Evolutionary conservation across 2,329 filamentous ascomycete species (phyloP).

Genomic region (Didymella pinodella): DNA sequence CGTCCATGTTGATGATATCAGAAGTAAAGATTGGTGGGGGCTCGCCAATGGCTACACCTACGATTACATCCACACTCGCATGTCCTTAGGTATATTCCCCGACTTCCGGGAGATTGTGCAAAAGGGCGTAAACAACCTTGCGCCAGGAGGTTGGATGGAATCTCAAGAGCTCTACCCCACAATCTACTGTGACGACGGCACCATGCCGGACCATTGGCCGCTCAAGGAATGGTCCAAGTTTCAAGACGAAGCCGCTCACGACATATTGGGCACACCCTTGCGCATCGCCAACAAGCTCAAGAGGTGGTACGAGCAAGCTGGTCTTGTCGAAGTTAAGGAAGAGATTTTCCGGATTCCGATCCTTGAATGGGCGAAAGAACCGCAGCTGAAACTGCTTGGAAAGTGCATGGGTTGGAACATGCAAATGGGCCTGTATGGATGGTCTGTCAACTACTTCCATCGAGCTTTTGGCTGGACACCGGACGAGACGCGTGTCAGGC

Average conservation of each 20-base stretch:
- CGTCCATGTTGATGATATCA: constrained; percentile 76
- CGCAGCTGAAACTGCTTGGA: constrained; percentile 58
- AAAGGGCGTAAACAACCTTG: constrained; percentile 61
- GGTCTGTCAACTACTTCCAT: constrained; percentile 55
- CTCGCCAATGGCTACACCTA: constrained; percentile 55
- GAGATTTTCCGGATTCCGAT: constrained; percentile 62
- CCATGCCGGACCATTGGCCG: constrained; percentile 58
- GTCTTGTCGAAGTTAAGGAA: constrained; percentile 65
- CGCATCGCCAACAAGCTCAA: constrained; percentile 63
- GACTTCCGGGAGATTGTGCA: constrained; percentile 65
- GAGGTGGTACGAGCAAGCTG: constrained; percentile 63
- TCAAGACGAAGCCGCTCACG: constrained; percentile 56
- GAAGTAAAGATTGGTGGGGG: constrained; percentile 64
- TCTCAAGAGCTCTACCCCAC: constrained; percentile 55
- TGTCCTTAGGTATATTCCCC: constrained; percentile 65
- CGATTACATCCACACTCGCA: constrained; percentile 67
- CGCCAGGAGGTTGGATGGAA: constrained; percentile 64
- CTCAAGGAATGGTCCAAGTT: constrained; percentile 58
- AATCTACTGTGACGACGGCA: constrained; percentile 62
- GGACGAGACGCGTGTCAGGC: constrained; percentile 55
- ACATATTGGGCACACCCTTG: constrained; percentile 55
- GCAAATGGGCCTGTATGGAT: constrained; percentile 55
- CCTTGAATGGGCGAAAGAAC: constrained; percentile 61
- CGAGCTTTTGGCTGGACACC: constrained; percentile 54
- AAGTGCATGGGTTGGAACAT: constrained; percentile 58